Evolutionary conservation across 345 rosid species (phyloP).

Genomic region (Adansonia digitata): DNA sequence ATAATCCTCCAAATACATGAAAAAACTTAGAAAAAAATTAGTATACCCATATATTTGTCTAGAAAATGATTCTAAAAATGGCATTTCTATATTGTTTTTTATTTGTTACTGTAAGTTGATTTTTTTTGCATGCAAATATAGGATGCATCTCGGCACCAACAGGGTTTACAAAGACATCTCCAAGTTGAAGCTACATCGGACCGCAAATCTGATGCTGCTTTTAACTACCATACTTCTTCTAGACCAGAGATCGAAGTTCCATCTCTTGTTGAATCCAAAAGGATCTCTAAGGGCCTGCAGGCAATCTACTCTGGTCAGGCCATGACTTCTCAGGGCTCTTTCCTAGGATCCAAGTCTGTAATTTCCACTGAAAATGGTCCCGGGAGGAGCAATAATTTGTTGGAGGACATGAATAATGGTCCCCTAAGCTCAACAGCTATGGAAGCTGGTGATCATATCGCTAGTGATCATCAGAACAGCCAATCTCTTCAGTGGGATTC

Average conservation of each 20-base stretch:
- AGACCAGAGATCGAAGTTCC: not conserved
- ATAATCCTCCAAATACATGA: too few species aligned
- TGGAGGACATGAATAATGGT: too few species aligned
- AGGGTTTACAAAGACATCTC: slow-evolving; percentile 30
- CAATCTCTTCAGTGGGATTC: not conserved
- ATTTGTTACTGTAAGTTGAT: not conserved
- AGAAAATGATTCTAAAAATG: not conserved
- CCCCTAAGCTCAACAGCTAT: too few species aligned
- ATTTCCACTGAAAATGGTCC: slow-evolving; percentile 5
- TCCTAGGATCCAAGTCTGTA: not conserved
- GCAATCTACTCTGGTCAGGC: not conserved
- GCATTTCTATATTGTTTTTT: not conserved
- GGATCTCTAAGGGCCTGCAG: not conserved
- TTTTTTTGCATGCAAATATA: not conserved
- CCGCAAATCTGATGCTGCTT: not conserved
- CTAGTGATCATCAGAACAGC: too few species aligned
- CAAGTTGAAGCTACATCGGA: slow-evolving; percentile 24
- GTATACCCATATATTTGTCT: not conserved
- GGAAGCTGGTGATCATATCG: too few species aligned
- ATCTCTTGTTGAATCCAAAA: not conserved
- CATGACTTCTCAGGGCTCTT: not conserved
- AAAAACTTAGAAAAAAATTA: too few species aligned
- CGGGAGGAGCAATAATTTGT: too few species aligned
- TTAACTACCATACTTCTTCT: slow-evolving; percentile 3
- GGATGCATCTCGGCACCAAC: slow-evolving; percentile 20